Percentiles rank a stretch among this genome's conserved stretches.
These are phyloP conservation scores for Ceratocystis lukuohia DNA, from an alignment of 2,329 filamentous ascomycete genomes.

Conservation along the genomic window DNA sequence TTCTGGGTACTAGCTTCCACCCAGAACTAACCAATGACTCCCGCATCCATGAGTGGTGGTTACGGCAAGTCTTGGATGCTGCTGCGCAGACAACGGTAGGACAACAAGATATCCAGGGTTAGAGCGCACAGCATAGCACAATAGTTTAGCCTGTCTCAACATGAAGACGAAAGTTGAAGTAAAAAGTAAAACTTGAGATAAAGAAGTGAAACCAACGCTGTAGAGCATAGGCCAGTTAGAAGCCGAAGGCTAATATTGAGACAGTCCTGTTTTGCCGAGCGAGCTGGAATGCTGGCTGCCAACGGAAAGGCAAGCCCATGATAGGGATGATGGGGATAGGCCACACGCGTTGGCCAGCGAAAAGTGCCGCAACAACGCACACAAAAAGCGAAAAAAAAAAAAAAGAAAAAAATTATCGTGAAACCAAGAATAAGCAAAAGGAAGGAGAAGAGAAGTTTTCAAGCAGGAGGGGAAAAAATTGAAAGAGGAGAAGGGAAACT, in stretches of 20 bases:
- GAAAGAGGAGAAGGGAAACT: conserved; percentile 9
- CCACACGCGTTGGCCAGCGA: neutral
- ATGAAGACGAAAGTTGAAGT: conserved; percentile 1
- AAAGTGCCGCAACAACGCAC: neutral
- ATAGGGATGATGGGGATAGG: neutral
- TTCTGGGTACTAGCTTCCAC: conserved; percentile 91
- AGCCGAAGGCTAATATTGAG: too few species aligned
- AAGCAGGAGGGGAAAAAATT: conserved; percentile 1
- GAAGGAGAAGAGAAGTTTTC: conserved; percentile 13
- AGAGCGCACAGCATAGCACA: neutral
- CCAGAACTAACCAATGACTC: conserved; percentile 81
- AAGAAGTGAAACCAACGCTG: neutral
- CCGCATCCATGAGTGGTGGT: conserved; percentile 89
- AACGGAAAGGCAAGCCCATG: neutral
- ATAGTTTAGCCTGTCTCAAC: neutral
- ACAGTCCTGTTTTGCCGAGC: too few species aligned
- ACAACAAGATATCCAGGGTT: neutral
- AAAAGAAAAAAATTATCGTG: conserved; percentile 6
- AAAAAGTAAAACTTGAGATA: neutral
- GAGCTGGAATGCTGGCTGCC: too few species aligned
- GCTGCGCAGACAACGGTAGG: neutral
- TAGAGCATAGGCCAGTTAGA: too few species aligned
- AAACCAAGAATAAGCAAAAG: neutral
- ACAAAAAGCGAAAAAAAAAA: neutral
- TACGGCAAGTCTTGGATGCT: conserved; percentile 43